phyloP scores from a whole-genome alignment of 2,329 filamentous ascomycete genomes.

The Xylogone sp. region DNA sequence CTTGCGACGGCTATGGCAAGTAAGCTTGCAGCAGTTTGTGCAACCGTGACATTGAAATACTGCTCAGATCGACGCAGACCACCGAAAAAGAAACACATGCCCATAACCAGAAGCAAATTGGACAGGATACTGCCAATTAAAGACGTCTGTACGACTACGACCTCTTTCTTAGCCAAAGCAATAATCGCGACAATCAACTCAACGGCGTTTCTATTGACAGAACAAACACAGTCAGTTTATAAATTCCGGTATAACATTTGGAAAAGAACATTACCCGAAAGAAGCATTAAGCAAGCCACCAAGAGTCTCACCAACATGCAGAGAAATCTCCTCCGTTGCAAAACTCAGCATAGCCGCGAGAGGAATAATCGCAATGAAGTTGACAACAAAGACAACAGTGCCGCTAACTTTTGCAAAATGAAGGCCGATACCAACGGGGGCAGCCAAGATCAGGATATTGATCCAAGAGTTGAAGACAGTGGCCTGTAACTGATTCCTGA shows the following conservation, averaged over 20 bases:
- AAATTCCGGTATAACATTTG: constrained; percentile 16
- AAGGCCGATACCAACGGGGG: constrained; percentile 74
- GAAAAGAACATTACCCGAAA: constrained; percentile 61
- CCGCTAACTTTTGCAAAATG: constrained; percentile 59
- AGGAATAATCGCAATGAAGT: constrained; percentile 91
- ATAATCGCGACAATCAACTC: constrained; percentile 88
- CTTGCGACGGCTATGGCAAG: constrained; percentile 69
- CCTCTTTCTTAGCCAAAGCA: constrained; percentile 62
- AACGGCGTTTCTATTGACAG: constrained; percentile 68
- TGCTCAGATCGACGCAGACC: constrained; percentile 71
- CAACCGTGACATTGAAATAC: constrained; percentile 87
- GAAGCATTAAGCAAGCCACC: constrained; percentile 87
- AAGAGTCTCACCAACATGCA: constrained; percentile 77
- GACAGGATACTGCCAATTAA: constrained; percentile 89
- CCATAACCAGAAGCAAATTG: constrained; percentile 83
- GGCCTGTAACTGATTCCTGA: constrained; percentile 64
- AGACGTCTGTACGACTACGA: constrained; percentile 87
- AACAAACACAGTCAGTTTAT: constrained; percentile 20
- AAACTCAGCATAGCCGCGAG: constrained; percentile 83
- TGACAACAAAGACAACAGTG: constrained; percentile 75
- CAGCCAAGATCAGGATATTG: constrained; percentile 75
- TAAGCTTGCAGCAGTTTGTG: constrained; percentile 75
- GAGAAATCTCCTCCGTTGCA: constrained; percentile 84
- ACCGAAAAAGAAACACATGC: constrained; percentile 86
- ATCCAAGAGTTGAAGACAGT: constrained; percentile 82